These are phyloP conservation scores for Litsea cubeba DNA, from an alignment of 164 flowering plant genomes.

Conservation along the genomic window DNA sequence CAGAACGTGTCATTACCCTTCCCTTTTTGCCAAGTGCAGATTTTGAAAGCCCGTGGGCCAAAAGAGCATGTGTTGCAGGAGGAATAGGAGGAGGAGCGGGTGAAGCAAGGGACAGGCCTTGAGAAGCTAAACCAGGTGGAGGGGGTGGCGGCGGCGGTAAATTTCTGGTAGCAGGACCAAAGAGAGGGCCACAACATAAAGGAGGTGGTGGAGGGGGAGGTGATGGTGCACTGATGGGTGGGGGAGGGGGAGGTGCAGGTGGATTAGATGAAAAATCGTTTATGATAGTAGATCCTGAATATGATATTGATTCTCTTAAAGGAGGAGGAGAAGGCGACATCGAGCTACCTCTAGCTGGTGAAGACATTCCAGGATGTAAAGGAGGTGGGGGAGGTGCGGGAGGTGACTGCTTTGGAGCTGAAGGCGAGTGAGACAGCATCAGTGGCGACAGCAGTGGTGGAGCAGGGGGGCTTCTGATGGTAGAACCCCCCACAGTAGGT, in stretches of 20 bases:
- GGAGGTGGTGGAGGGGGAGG: conserved; percentile 36
- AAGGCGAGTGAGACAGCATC: conserved; percentile 14
- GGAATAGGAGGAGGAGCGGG: conserved; percentile 35
- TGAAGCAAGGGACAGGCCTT: conserved; percentile 32
- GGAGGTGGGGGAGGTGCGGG: conserved; percentile 11
- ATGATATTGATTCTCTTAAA: conserved; percentile 10
- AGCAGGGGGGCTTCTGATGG: neutral
- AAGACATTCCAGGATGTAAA: conserved; percentile 5
- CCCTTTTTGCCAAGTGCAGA: conserved; percentile 44
- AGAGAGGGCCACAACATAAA: conserved; percentile 9
- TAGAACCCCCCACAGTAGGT: conserved; percentile 9
- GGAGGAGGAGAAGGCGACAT: conserved; percentile 18
- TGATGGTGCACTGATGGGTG: conserved; percentile 8
- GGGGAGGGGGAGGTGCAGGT: conserved; percentile 14
- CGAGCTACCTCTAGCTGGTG: neutral
- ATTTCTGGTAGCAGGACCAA: conserved; percentile 9
- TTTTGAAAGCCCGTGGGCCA: conserved; percentile 9
- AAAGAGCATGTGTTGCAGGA: conserved; percentile 38
- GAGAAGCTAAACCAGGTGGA: conserved; percentile 13
- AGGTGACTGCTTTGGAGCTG: conserved; percentile 14
- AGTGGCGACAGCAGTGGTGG: conserved; percentile 8
- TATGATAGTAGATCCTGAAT: conserved; percentile 1
- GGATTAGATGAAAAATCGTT: conserved; percentile 11
- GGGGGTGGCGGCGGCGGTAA: conserved; percentile 36
- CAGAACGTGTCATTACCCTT: conserved; percentile 35